These are phyloP conservation scores for Verticillium zaregamsianum DNA, from an alignment of 2,329 filamentous ascomycete genomes.

Conservation along the genomic window DNA sequence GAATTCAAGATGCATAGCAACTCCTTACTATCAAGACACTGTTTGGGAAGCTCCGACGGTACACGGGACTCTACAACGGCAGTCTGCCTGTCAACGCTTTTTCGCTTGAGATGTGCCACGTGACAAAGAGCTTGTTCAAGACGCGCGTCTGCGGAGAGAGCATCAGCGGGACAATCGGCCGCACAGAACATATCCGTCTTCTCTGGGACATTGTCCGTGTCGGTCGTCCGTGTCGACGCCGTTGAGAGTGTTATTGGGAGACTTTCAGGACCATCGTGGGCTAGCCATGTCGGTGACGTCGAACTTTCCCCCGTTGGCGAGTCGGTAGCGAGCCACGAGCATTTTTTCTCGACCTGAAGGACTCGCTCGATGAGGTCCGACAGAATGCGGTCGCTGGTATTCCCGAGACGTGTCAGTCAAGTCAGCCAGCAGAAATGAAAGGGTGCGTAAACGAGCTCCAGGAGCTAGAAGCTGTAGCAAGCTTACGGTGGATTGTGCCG, in stretches of 20 bases:
- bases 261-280: too few relatives aligned
- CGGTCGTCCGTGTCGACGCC: too few relatives aligned
- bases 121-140: slow-evolving; percentile 23
- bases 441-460: not conserved
- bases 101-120: slow-evolving; percentile 20
- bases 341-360: too few relatives aligned
- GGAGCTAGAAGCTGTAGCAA: not conserved
- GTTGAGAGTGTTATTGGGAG: too few relatives aligned
- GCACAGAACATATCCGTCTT: not conserved
- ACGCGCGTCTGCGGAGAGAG: slow-evolving; percentile 14
- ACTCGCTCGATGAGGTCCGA: too few relatives aligned
- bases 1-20: not conserved
- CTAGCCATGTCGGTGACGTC: too few relatives aligned
- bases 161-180: not conserved
- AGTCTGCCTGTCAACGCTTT: slow-evolving; percentile 13
- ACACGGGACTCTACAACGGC: slow-evolving; percentile 20
- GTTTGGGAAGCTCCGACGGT: slow-evolving; percentile 20
- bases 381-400: too few relatives aligned
- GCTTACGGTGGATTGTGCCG: not conserved
- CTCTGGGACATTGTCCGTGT: not conserved
- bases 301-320: too few relatives aligned
- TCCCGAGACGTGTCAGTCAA: too few relatives aligned
- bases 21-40: slow-evolving; percentile 20
- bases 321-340: not conserved
- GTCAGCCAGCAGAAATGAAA: too few relatives aligned